Conservation (phyloP, 768 basidiomycete genomes). For the Hemileccinum impolitum region DNA sequence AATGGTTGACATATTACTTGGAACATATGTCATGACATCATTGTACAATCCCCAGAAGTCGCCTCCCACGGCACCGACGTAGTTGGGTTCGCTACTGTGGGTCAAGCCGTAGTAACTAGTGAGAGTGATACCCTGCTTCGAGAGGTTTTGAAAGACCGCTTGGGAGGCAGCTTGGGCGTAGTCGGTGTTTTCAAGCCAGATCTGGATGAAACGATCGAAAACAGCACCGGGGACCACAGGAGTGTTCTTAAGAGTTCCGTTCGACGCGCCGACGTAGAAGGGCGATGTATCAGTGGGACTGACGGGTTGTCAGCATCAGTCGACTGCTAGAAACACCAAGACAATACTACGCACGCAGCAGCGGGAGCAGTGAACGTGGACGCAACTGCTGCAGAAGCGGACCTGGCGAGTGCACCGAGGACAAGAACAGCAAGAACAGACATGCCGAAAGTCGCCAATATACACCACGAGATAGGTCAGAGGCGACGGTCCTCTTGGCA, state of each 20-base stretch:
- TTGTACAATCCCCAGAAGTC: constrained; percentile 49
- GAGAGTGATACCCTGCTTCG: constrained; percentile 47
- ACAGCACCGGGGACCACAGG: constrained; percentile 38
- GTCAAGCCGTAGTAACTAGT: constrained; percentile 47
- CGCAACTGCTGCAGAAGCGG: constrained; percentile 16
- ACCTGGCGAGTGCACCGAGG: constrained; percentile 13
- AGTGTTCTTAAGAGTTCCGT: constrained; percentile 38
- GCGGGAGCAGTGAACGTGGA: constrained; percentile 22
- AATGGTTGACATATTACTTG: constrained; percentile 50
- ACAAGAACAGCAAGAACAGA: constrained; percentile 8
- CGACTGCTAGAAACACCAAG: not conserved
- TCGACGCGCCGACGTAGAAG: constrained; percentile 41
- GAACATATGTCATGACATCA: constrained; percentile 36
- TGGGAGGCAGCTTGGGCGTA: constrained; percentile 30
- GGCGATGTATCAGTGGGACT: constrained; percentile 25
- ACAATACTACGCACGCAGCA: constrained; percentile 15
- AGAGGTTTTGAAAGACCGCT: constrained; percentile 35
- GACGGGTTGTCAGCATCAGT: constrained; percentile 1
- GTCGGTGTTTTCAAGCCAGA: constrained; percentile 62
- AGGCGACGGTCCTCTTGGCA: not conserved
- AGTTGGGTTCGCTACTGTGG: constrained; percentile 63
- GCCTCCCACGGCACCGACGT: constrained; percentile 44
- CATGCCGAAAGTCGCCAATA: constrained; percentile 2
- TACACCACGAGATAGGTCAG: not conserved
- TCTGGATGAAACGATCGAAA: constrained; percentile 46